Conservation (phyloP, 2,329 filamentous ascomycete genomes). For the Lomentospora prolificans region DNA sequence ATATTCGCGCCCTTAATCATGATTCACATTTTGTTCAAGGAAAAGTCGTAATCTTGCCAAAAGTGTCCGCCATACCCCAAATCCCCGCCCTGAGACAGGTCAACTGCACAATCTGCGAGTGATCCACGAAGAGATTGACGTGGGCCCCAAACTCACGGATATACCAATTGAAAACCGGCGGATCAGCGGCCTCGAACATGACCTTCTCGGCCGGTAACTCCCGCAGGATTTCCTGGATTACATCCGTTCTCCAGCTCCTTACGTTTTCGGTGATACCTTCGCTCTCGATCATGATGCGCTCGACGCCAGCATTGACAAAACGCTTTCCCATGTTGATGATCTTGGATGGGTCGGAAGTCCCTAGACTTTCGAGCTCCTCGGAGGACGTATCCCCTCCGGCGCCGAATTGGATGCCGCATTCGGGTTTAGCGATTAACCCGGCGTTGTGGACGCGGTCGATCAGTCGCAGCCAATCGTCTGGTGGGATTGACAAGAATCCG, state of each 20-base stretch:
- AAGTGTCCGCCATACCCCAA: slow-evolving; percentile 46
- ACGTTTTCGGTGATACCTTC: slow-evolving; percentile 51
- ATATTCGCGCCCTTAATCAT: too few relatives aligned
- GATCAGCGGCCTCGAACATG: slow-evolving; percentile 50
- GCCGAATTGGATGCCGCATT: slow-evolving; percentile 47
- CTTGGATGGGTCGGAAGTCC: slow-evolving; percentile 37
- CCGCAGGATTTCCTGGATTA: slow-evolving; percentile 40
- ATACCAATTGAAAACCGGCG: slow-evolving; percentile 46
- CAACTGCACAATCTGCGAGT: slow-evolving; percentile 47
- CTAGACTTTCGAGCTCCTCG: slow-evolving; percentile 33
- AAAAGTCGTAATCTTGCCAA: slow-evolving; percentile 28
- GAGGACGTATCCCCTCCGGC: slow-evolving; percentile 43
- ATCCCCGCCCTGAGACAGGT: slow-evolving; percentile 40
- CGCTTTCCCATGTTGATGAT: slow-evolving; percentile 36
- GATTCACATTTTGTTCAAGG: background rate
- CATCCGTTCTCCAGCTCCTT: slow-evolving; percentile 41
- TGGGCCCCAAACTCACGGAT: slow-evolving; percentile 45
- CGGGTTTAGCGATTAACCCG: slow-evolving; percentile 41
- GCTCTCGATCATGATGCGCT: slow-evolving; percentile 49
- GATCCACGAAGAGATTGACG: slow-evolving; percentile 47
- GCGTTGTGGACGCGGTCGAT: slow-evolving; percentile 34
- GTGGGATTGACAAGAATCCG: slow-evolving; percentile 43
- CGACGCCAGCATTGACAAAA: slow-evolving; percentile 41
- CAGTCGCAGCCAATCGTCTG: slow-evolving; percentile 41
- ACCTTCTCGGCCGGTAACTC: slow-evolving; percentile 40